Evolutionary conservation across 2,329 filamentous ascomycete species (phyloP).

Genomic region (Chaetomium sp.): DNA sequence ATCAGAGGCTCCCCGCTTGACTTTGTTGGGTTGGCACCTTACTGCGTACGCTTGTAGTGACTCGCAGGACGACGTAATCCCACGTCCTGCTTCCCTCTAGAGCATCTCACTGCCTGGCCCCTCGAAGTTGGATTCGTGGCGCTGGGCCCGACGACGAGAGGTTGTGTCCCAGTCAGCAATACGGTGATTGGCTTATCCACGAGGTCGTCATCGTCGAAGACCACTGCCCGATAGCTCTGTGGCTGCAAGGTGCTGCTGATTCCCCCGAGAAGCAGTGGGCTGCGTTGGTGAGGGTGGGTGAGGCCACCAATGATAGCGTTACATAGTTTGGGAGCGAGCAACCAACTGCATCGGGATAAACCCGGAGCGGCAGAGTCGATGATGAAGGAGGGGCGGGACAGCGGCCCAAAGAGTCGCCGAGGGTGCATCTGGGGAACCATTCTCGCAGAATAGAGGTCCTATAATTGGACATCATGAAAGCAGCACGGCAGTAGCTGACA

Average conservation of each 20-base stretch:
- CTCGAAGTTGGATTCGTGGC: slow-evolving; percentile 13
- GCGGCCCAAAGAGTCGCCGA: slow-evolving; percentile 6
- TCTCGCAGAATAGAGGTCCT: background rate
- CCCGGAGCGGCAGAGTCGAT: slow-evolving; percentile 3
- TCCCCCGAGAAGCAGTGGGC: slow-evolving; percentile 1
- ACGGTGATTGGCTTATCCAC: slow-evolving; percentile 28
- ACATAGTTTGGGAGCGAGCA: background rate
- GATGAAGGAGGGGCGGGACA: slow-evolving; percentile 24
- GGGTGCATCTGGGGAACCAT: slow-evolving; percentile 2
- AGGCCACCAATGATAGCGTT: slow-evolving; percentile 25
- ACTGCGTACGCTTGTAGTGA: background rate
- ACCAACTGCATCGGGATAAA: slow-evolving; percentile 26
- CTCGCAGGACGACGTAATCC: slow-evolving; percentile 2
- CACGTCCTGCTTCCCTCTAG: background rate
- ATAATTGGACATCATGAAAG: slow-evolving; percentile 7
- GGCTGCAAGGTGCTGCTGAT: background rate
- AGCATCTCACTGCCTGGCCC: slow-evolving; percentile 2
- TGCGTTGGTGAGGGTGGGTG: slow-evolving; percentile 6
- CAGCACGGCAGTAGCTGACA: slow-evolving; percentile 11
- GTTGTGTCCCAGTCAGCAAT: slow-evolving; percentile 14
- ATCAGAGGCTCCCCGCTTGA: slow-evolving; percentile 8
- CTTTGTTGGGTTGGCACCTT: background rate
- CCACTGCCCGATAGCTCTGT: background rate
- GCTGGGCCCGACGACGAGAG: background rate
- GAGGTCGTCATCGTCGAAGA: slow-evolving; percentile 3